These are phyloP conservation scores for Chaetoscypha palmicola DNA, from an alignment of 2,329 filamentous ascomycete species.

Conservation along the genomic window DNA sequence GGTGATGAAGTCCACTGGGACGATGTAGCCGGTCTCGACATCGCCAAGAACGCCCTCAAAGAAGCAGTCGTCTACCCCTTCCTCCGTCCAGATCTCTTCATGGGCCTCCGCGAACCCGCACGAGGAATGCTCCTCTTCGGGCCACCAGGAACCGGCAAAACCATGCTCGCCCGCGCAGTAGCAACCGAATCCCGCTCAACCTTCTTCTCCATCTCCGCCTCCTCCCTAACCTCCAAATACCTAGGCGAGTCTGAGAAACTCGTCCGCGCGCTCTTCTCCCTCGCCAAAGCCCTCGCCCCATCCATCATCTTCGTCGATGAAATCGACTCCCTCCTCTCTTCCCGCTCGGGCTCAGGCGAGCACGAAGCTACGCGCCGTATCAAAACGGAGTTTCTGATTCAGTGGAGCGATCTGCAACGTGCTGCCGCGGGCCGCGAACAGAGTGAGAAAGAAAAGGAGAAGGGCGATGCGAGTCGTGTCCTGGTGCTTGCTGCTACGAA, in stretches of 20 bases:
- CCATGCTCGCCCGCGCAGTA: slow-evolving; percentile 91
- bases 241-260: slow-evolving; percentile 95
- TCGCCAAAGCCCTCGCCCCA: slow-evolving; percentile 84
- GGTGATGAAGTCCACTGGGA: slow-evolving; percentile 94
- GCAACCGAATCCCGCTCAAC: slow-evolving; percentile 92
- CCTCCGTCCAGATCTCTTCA: slow-evolving; percentile 88
- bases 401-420: slow-evolving; percentile 90
- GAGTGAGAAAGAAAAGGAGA: slow-evolving; percentile 56
- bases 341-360: slow-evolving; percentile 74
- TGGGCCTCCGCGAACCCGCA: slow-evolving; percentile 88
- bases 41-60: slow-evolving; percentile 85
- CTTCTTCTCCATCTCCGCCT: slow-evolving; percentile 95
- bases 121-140: slow-evolving; percentile 94
- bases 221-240: slow-evolving; percentile 91
- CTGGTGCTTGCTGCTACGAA: slow-evolving; percentile 94
- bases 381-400: slow-evolving; percentile 96
- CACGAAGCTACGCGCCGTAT: slow-evolving; percentile 90
- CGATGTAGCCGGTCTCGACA: slow-evolving; percentile 84
- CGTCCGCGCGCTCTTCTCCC: slow-evolving; percentile 79
- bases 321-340: slow-evolving; percentile 87
- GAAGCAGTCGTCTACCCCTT: slow-evolving; percentile 98
- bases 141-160: slow-evolving; percentile 96
- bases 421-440: slow-evolving; percentile 81
- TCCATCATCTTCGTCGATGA: slow-evolving; percentile 99
- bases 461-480: slow-evolving; percentile 78